Conservation (phyloP, 331 rosid genomes). For the Phaseolus coccineus region DNA sequence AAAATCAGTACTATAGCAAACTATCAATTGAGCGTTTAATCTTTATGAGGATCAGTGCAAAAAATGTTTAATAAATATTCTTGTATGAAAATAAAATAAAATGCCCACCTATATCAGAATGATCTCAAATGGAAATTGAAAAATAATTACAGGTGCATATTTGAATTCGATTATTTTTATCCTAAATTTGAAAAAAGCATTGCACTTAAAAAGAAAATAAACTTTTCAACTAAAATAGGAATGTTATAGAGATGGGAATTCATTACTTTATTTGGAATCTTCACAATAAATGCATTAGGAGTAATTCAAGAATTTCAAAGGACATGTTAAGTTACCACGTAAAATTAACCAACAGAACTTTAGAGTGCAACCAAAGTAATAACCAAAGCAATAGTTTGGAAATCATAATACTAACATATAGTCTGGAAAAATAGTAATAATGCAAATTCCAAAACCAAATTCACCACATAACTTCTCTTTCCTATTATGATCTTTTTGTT, state of each 20-base stretch:
- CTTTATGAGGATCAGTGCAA: not conserved
- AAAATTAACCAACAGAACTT: conserved; percentile 4
- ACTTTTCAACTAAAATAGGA: not conserved
- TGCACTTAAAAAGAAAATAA: not conserved
- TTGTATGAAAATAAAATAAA: not conserved
- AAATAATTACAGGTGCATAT: conserved; percentile 2
- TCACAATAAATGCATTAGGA: not conserved
- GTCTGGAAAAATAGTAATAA: not conserved
- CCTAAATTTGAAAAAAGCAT: not conserved
- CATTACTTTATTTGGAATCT: conserved; percentile 9
- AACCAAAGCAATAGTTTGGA: conserved; percentile 11
- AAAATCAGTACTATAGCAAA: not conserved
- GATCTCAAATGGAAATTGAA: not conserved
- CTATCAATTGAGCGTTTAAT: not conserved
- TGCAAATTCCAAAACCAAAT: conserved; percentile 19
- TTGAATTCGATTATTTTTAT: not conserved
- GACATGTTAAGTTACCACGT: not conserved
- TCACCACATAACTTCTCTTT: conserved; percentile 11
- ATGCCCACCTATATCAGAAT: not conserved
- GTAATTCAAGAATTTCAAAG: conserved; percentile 9
- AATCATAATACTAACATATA: not conserved
- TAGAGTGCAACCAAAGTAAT: not conserved
- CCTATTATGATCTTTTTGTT: not conserved
- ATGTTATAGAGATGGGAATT: not conserved
- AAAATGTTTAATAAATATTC: not conserved